These are phyloP conservation scores for Gossypium gossypioides DNA, from an alignment of 441 rosid genomes.

Conservation along the genomic window DNA sequence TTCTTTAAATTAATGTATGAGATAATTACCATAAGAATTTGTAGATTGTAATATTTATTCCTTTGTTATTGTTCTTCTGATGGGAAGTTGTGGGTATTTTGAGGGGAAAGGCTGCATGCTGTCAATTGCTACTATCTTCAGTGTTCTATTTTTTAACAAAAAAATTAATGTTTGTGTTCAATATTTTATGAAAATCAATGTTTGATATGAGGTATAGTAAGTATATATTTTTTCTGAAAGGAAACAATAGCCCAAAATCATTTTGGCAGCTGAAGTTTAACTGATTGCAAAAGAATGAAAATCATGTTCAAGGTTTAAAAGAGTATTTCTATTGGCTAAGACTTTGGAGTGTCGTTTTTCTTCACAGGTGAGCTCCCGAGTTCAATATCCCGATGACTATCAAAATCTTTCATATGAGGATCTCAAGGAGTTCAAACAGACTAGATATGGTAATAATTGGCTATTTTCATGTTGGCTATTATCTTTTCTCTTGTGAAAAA, in stretches of 20 bases:
- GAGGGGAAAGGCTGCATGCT: background rate
- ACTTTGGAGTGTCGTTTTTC: conserved; percentile 18
- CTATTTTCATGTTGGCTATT: background rate
- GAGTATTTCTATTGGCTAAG: conserved; percentile 9
- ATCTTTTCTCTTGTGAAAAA: background rate
- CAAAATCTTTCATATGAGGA: conserved; percentile 87
- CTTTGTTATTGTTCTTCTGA: background rate
- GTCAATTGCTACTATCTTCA: background rate
- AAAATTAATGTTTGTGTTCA: background rate
- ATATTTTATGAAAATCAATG: background rate
- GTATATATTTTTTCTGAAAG: background rate
- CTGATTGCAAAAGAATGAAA: conserved; percentile 4
- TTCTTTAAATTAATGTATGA: background rate
- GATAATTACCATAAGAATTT: background rate
- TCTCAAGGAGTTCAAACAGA: conserved; percentile 93
- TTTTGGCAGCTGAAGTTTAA: background rate
- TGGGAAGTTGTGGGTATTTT: background rate
- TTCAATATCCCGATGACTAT: conserved; percentile 82
- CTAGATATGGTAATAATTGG: conserved; percentile 79
- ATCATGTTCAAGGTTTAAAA: conserved; percentile 7
- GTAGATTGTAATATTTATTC: background rate
- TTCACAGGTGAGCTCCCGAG: conserved; percentile 85
- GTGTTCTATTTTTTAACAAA: background rate
- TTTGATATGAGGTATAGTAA: background rate
- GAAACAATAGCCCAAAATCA: background rate